phyloP scores from a whole-genome alignment of 202 grass and related monocot genomes.

The Setaria viridis region DNA sequence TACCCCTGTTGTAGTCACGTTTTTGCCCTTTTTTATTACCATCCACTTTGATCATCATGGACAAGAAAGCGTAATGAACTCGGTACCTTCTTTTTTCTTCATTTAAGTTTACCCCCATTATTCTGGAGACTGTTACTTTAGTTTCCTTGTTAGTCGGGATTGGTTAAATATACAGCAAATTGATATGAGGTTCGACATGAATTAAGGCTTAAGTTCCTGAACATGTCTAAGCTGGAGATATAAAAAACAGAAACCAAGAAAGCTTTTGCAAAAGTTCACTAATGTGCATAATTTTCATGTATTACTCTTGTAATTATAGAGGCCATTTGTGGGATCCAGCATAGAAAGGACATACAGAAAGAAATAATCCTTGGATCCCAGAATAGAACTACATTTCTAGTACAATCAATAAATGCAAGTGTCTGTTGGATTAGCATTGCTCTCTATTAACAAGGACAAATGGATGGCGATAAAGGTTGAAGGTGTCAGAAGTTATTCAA shows the following conservation, averaged over 20 bases:
- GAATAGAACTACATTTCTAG: conserved; percentile 27
- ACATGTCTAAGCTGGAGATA: neutral
- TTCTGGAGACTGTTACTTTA: neutral
- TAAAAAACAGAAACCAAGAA: conserved; percentile 5
- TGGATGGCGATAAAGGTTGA: conserved; percentile 8
- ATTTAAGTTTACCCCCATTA: neutral
- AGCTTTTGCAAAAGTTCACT: neutral
- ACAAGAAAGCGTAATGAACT: neutral
- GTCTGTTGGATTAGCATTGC: conserved; percentile 9
- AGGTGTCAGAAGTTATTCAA: conserved; percentile 16
- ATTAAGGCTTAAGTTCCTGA: neutral
- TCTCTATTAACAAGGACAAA: conserved; percentile 21
- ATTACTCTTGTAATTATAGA: conserved; percentile 24
- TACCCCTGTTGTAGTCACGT: neutral
- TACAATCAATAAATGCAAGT: conserved; percentile 29
- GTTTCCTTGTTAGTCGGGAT: neutral
- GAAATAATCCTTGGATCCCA: neutral
- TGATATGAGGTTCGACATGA: neutral
- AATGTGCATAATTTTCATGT: conserved; percentile 1
- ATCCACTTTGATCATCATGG: neutral
- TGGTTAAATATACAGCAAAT: neutral
- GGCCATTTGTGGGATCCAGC: conserved; percentile 28
- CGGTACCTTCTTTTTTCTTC: neutral
- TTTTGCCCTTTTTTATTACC: neutral
- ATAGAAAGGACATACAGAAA: neutral